phyloP scores from a whole-genome alignment of 371 early-diverging fungal species.

The Lichtheimia ramosa region DNA sequence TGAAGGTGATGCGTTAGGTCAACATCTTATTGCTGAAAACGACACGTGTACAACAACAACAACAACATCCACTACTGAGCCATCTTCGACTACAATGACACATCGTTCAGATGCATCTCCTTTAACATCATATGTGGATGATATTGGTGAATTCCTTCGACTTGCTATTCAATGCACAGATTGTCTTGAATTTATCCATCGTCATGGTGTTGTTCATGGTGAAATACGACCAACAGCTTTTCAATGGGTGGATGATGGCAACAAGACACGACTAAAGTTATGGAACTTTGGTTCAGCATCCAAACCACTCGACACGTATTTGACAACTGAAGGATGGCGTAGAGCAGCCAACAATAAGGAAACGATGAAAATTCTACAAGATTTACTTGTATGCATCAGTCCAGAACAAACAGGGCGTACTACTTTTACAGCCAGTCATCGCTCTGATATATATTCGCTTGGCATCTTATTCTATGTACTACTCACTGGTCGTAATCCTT shows the following conservation, averaged over 20 bases:
- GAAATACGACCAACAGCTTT: slow-evolving; percentile 41
- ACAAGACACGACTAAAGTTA: slow-evolving; percentile 25
- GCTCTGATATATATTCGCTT: slow-evolving; percentile 58
- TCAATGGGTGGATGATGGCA: slow-evolving; percentile 40
- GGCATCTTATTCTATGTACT: slow-evolving; percentile 55
- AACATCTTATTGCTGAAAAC: no score
- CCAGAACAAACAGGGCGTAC: slow-evolving; percentile 61
- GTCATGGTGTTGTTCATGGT: slow-evolving; percentile 39
- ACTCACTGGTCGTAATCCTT: slow-evolving; percentile 52
- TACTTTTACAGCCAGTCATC: slow-evolving; percentile 53
- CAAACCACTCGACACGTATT: slow-evolving; percentile 34
- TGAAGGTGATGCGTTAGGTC: slow-evolving; percentile 24
- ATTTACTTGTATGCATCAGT: slow-evolving; percentile 36
- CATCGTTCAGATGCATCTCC: neutral
- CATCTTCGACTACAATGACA: neutral
- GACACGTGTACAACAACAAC: neutral
- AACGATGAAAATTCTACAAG: slow-evolving; percentile 16
- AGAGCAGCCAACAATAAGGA: slow-evolving; percentile 37
- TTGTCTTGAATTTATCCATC: slow-evolving; percentile 46
- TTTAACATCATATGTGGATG: slow-evolving; percentile 11
- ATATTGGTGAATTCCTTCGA: slow-evolving; percentile 40
- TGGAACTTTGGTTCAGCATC: slow-evolving; percentile 42
- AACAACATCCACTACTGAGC: neutral
- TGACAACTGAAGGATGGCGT: slow-evolving; percentile 47
- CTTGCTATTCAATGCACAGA: slow-evolving; percentile 47